Evolutionary conservation across 75 land plant species (phyloP).

Genomic region (Sequoiadendron giganteum): DNA sequence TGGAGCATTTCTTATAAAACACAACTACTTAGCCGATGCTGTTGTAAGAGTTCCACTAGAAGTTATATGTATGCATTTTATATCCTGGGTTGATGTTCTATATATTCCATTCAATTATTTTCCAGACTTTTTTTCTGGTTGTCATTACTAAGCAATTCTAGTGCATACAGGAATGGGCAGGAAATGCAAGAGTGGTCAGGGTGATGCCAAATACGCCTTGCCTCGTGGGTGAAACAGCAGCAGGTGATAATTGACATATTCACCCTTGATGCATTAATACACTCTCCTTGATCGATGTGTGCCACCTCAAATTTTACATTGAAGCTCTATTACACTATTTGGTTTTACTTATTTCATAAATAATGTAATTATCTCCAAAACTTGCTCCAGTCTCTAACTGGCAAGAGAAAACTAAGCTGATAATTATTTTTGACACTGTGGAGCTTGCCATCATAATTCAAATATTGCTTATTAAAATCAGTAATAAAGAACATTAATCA

Average conservation of each 20-base stretch:
- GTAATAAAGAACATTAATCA: neutral
- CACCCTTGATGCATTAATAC: neutral
- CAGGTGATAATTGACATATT: slow-evolving; percentile 43
- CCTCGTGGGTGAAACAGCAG: slow-evolving; percentile 83
- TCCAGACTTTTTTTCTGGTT: neutral
- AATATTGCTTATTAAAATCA: neutral
- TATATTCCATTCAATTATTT: neutral
- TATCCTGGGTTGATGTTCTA: neutral
- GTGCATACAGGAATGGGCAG: slow-evolving; percentile 83
- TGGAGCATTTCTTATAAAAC: neutral
- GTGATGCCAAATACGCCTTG: slow-evolving; percentile 97
- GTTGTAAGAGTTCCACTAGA: neutral
- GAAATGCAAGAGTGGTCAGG: slow-evolving; percentile 78
- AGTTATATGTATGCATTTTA: neutral
- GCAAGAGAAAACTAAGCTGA: neutral
- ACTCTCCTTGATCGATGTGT: neutral
- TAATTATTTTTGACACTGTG: neutral
- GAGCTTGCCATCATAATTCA: neutral
- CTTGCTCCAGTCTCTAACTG: neutral
- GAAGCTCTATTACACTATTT: neutral
- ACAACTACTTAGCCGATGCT: neutral
- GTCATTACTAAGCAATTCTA: neutral
- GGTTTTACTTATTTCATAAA: neutral
- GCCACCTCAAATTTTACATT: neutral
- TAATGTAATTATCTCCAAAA: neutral